phyloP scores from a whole-genome alignment of 441 rosid species.

The Cnidoscolus chayamansa region DNA sequence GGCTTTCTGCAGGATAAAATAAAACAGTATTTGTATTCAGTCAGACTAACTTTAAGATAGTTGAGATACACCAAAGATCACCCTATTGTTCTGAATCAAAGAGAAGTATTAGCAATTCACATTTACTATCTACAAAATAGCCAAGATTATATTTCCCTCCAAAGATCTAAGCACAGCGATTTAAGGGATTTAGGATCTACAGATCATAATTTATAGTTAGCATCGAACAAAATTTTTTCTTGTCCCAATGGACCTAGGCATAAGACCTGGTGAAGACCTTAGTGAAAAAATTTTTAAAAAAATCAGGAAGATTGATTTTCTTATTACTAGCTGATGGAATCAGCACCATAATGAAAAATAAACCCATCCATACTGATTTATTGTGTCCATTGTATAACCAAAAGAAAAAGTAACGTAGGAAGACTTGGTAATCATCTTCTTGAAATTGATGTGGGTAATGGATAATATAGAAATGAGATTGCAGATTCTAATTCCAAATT shows the following conservation, averaged over 20 bases:
- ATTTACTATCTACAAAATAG: neutral
- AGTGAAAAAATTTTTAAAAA: neutral
- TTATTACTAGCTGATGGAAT: neutral
- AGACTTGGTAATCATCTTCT: neutral
- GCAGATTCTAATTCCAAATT: neutral
- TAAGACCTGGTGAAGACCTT: neutral
- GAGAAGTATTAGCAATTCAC: neutral
- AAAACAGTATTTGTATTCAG: conserved; percentile 24
- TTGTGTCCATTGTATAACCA: neutral
- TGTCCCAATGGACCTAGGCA: neutral
- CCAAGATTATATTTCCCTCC: neutral
- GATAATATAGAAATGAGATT: neutral
- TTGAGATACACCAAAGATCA: neutral
- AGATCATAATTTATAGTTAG: neutral
- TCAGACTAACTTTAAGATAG: conserved; percentile 11
- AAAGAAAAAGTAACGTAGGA: neutral
- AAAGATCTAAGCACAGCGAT: neutral
- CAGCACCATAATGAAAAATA: conserved; percentile 2
- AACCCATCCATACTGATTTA: neutral
- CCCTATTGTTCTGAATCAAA: neutral
- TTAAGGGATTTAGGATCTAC: neutral
- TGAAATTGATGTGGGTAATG: neutral
- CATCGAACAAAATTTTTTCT: neutral
- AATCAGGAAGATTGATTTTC: neutral
- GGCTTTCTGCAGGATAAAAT: conserved; percentile 55